Conservation (phyloP, 1,284 basidiomycete species). For the Puccinia horiana region DNA sequence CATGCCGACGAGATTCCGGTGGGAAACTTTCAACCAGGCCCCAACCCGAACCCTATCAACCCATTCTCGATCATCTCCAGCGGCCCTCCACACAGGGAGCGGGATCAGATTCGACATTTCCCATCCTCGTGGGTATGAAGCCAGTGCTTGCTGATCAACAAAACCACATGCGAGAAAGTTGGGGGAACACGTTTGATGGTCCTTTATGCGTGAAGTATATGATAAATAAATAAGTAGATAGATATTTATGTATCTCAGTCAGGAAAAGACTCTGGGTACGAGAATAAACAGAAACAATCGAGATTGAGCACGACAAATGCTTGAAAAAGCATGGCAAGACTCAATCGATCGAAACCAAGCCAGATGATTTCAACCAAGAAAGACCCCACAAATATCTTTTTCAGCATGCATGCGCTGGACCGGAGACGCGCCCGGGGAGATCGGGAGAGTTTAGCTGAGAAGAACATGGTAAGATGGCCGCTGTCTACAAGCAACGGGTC, state of each 20-base stretch:
- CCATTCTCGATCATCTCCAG: conserved; percentile 6
- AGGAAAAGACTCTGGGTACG: neutral
- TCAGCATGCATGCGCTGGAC: too few relatives aligned
- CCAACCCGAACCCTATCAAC: conserved; percentile 2
- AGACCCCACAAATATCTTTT: too few relatives aligned
- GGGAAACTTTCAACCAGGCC: neutral
- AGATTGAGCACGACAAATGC: conserved; percentile 1
- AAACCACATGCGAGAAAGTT: neutral
- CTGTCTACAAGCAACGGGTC: neutral
- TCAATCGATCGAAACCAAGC: neutral
- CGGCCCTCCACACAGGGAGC: neutral
- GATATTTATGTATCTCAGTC: neutral
- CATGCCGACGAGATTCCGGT: neutral
- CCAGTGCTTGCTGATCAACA: neutral
- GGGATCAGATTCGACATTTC: too few relatives aligned
- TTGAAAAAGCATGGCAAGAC: neutral
- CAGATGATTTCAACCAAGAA: too few relatives aligned
- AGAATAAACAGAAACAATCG: neutral
- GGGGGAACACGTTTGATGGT: neutral
- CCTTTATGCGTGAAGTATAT: too few relatives aligned
- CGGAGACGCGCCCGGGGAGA: too few relatives aligned
- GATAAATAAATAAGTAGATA: too few relatives aligned
- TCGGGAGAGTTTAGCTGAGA: too few relatives aligned
- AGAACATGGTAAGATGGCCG: too few relatives aligned
- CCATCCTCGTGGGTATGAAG: neutral